These are phyloP conservation scores for Arabidopsis thaliana DNA, from an alignment of 345 rosid genomes.

Conservation along the genomic window TAIR10.1 NC_003076.8:5857001-5857500, in stretches of 20 bases:
- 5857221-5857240: slow-evolving; percentile 56
- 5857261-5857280: slow-evolving; percentile 47
- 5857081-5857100: neutral
- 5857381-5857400: slow-evolving; percentile 34
- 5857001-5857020: slow-evolving; percentile 54
- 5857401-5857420: slow-evolving; percentile 40
- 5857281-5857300: slow-evolving; percentile 57
- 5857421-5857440: slow-evolving; percentile 50
- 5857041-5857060: slow-evolving; percentile 44
- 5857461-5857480: slow-evolving; percentile 45
- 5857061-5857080: neutral
- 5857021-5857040: slow-evolving; percentile 70
- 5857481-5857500: too few species aligned
- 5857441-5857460: slow-evolving; percentile 53
- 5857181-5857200: slow-evolving; percentile 62
- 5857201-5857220: slow-evolving; percentile 70
- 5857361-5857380: slow-evolving; percentile 51
- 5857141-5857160: slow-evolving; percentile 71
- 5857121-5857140: slow-evolving; percentile 64
- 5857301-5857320: slow-evolving; percentile 64
- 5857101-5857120: slow-evolving; percentile 38
- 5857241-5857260: slow-evolving; percentile 59
- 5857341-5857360: neutral
- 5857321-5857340: slow-evolving; percentile 60
- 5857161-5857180: slow-evolving; percentile 77